A percentile compares a stretch with the other conserved stretches of the same genome.
Evolutionary conservation across 192 early-diverging fungal genomes (phyloP).

Genomic region (Spinellus fusiger): DNA sequence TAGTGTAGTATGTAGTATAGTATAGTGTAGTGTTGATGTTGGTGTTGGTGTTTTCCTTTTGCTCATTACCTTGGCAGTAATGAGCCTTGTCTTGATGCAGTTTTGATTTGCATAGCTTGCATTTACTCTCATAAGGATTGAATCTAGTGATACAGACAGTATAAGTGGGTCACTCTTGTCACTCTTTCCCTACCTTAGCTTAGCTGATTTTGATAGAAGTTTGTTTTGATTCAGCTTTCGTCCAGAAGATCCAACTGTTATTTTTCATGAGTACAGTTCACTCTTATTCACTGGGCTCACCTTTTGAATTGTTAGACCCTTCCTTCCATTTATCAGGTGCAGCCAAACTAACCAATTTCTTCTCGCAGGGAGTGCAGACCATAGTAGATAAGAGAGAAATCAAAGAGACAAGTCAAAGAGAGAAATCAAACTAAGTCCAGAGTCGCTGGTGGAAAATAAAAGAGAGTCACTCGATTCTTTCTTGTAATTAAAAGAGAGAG

Average conservation of each 20-base stretch:
- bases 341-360: conserved; percentile 53
- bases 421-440: no score
- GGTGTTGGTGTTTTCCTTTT: not conserved
- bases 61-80: conserved; percentile 55
- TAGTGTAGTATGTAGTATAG: no score
- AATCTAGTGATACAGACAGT: conserved; percentile 32
- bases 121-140: conserved; percentile 52
- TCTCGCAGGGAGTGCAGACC: conserved; percentile 56
- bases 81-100: conserved; percentile 55
- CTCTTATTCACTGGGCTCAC: not conserved
- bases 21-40: not conserved
- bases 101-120: conserved; percentile 52
- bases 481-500: no score
- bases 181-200: conserved; percentile 32
- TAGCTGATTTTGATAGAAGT: conserved; percentile 46
- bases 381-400: conserved; percentile 17
- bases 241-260: conserved; percentile 23
- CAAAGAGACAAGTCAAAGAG: not conserved
- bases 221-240: conserved; percentile 59
- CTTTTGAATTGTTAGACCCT: conserved; percentile 48
- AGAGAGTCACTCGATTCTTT: no score
- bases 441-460: no score
- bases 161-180: not conserved
- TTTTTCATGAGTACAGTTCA: not conserved
- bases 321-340: conserved; percentile 63